Evolutionary conservation across 768 basidiomycete genomes (phyloP), one percentile per base, ranked within the genome.

Genomic region (Leccinum rimulosum): DNA sequence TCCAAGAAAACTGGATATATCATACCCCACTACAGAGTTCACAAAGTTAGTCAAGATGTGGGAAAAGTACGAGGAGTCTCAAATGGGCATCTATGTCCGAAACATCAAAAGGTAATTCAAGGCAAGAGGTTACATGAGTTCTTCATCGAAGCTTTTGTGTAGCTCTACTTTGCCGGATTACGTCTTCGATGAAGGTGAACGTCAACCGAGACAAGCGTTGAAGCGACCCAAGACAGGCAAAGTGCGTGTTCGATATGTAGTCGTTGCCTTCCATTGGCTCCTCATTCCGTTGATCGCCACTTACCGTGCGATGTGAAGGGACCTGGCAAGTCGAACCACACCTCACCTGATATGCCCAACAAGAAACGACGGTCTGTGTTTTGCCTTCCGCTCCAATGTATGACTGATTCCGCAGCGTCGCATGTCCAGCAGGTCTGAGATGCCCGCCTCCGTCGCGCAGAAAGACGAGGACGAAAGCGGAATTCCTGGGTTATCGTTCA

Each of bases 11-110:
- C 79, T 99, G 64, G 97, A 99, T 73, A 95, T 99, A 59, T 95
- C 95, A 51, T 98, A 95, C 76, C 97, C 97, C 4, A 97, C 93
- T 4, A 90, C 88, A 28, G 93, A 98, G 68, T 99, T 98, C 72
- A 90, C 88, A 11, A 94, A 95, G 72, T 82, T 93, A 55, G 93
- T 95, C 68, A 95, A 95, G 73, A 77, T 84, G 77, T 98, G 97
- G 95, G 96, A 98, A 70, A 89, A 91, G 70, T 98, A 88, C 65
- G 91, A 98, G 60, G 89, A 93, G 65, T 79, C 84, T 14, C 86
- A 84, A 56, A 99, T 99, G 97, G 94, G 95, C 22, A 90, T 99
- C 61, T 84, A 92, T 52, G 89, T 99, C 30, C 87, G 93, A 52
- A 89, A 98, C 71, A 93, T 98, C 70, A 97, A 86, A 80, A 88